Evolutionary conservation across 805 yeast species (phyloP).

Genomic region (Monosporozyma siamensis): DNA sequence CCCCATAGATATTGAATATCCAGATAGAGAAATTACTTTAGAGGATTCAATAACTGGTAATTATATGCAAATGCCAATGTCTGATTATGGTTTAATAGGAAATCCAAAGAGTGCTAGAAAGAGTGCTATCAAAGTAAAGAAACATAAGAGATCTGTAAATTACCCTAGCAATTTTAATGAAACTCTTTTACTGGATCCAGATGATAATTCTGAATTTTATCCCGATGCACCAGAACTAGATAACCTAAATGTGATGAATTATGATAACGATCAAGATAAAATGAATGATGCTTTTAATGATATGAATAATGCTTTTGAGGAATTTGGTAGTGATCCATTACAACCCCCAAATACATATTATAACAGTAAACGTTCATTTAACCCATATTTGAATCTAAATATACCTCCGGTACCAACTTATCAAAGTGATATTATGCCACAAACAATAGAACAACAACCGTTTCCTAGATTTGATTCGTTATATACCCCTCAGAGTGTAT

Average conservation of each 20-base stretch:
- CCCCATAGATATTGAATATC: constrained; percentile 35
- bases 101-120: neutral
- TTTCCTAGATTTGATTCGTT: constrained; percentile 8
- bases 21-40: constrained; percentile 10
- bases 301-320: neutral
- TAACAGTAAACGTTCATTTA: constrained; percentile 4
- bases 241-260: neutral
- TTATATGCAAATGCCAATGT: neutral
- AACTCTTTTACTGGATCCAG: neutral
- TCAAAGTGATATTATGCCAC: constrained; percentile 7
- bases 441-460: constrained; percentile 9
- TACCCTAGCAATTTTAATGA: neutral
- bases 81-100: neutral
- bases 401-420: neutral
- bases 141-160: neutral
- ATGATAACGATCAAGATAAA: neutral
- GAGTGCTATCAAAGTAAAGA: neutral
- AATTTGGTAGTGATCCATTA: neutral
- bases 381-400: constrained; percentile 1
- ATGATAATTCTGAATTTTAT: neutral
- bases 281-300: neutral
- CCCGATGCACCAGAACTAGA: neutral
- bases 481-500: constrained; percentile 7
- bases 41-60: neutral
- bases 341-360: neutral